Conservation (phyloP, 176 grass and related monocot species). For the Oryza brachyantha region DNA sequence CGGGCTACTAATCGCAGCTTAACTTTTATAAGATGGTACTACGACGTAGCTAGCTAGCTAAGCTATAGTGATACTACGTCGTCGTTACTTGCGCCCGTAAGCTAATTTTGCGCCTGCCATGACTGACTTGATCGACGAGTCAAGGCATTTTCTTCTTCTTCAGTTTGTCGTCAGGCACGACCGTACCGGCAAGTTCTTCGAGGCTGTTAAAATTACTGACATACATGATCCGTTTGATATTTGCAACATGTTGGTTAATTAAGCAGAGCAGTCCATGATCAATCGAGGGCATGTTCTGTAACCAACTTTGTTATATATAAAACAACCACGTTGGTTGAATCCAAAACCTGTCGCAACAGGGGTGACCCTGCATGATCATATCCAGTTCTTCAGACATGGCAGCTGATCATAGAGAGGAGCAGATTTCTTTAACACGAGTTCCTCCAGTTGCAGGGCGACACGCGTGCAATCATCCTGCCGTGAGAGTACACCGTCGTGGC, state of each 20-base stretch:
- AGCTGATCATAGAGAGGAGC: not conserved
- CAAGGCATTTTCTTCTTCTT: not conserved
- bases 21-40: not conserved
- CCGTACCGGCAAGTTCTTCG: not conserved
- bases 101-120: conserved; percentile 42
- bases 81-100: conserved; percentile 23
- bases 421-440: not conserved
- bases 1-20: not conserved
- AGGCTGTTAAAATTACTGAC: not conserved
- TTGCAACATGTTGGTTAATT: not conserved
- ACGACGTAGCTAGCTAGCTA: not conserved
- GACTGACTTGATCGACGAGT: conserved; percentile 16
- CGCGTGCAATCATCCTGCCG: not conserved
- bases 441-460: conserved; percentile 11
- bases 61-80: not conserved
- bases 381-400: not conserved
- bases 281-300: not conserved
- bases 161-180: not conserved
- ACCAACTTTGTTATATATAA: not conserved
- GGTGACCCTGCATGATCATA: not conserved
- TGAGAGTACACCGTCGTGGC: not conserved
- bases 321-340: not conserved
- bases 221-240: not conserved
- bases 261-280: not conserved
- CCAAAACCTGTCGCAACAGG: not conserved